Percentiles rank a stretch among this genome's conserved stretches.
Conservation (phyloP, 225 moss, liverwort and hornwort species). For the Thuidium tamariscinum region DNA sequence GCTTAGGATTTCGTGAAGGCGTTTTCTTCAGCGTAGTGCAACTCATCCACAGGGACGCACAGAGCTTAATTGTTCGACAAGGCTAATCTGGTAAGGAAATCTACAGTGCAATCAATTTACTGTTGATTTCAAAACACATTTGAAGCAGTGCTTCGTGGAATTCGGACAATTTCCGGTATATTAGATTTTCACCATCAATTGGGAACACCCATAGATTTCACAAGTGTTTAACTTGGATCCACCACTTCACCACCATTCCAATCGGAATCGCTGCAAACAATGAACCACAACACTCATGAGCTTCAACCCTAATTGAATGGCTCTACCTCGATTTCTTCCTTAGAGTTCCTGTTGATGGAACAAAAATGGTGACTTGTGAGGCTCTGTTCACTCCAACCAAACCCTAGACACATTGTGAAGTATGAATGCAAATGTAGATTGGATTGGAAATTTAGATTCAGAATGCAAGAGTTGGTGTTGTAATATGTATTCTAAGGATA, state of each 20-base stretch:
- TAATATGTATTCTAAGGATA: no score
- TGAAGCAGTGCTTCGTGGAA: neutral
- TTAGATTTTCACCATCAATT: neutral
- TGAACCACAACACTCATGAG: neutral
- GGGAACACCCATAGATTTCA: neutral
- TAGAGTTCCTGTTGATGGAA: neutral
- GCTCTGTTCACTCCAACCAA: no score
- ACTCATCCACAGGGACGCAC: neutral
- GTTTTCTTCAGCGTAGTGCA: neutral
- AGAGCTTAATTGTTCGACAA: neutral
- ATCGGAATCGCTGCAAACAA: neutral
- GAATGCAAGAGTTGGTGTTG: no score
- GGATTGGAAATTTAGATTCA: no score
- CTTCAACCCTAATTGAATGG: neutral
- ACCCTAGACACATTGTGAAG: no score
- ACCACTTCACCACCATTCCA: neutral
- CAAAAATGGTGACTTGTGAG: neutral
- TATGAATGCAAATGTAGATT: no score
- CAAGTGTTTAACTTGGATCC: neutral
- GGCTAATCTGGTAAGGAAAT: neutral
- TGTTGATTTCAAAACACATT: neutral
- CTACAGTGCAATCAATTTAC: no score
- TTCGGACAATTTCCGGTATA: neutral
- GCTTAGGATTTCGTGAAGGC: neutral
- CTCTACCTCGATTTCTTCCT: neutral